Conservation (phyloP, 2,329 filamentous ascomycete species). For the Penicillium sp. region DNA sequence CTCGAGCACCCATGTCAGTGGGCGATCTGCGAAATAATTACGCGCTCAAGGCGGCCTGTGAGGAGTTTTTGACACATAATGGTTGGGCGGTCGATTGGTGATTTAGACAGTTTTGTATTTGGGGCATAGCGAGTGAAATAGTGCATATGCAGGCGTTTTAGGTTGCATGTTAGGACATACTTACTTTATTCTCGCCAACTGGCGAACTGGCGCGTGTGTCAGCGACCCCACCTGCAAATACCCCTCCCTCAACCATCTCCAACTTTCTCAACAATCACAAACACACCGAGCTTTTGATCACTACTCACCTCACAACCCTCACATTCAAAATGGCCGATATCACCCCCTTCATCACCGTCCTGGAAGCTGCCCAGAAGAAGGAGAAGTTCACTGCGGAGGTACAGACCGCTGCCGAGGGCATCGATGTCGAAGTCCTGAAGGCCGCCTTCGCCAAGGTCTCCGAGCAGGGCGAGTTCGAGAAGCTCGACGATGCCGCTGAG, state of each 20-base stretch:
- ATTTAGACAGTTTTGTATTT: constrained; percentile 6
- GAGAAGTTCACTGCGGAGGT: constrained; percentile 31
- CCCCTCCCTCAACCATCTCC: constrained; percentile 12
- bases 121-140: constrained; percentile 21
- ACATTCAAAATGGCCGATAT: constrained; percentile 31
- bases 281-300: neutral
- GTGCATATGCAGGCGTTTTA: neutral
- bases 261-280: constrained; percentile 11
- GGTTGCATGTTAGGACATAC: neutral
- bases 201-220: constrained; percentile 17
- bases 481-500: constrained; percentile 16
- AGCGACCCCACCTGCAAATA: constrained; percentile 10
- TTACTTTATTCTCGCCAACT: neutral
- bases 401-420: constrained; percentile 26
- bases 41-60: constrained; percentile 76
- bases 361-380: constrained; percentile 29
- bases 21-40: constrained; percentile 79
- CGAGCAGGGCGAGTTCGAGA: constrained; percentile 19
- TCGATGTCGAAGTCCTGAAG: constrained; percentile 30
- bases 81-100: constrained; percentile 93
- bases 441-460: constrained; percentile 16
- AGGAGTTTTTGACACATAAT: constrained; percentile 81
- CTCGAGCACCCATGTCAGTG: constrained; percentile 69
- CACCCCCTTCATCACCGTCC: constrained; percentile 27
- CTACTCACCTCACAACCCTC: neutral